Evolutionary conservation across 2,329 filamentous ascomycete species (phyloP).

Genomic region (Macroventuria anomochaeta): DNA sequence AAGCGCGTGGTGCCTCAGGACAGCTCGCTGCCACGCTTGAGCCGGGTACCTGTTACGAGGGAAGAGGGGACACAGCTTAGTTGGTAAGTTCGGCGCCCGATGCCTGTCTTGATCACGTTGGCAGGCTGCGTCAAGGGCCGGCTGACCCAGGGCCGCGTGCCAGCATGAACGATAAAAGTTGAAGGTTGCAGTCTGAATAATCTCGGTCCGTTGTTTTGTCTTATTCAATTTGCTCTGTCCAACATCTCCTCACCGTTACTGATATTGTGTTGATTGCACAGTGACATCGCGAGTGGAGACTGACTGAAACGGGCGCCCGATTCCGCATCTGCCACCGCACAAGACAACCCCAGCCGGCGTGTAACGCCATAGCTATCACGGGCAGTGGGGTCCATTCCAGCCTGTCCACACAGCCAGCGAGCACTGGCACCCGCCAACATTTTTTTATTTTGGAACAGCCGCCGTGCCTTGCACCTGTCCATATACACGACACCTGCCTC

Average conservation of each 20-base stretch:
- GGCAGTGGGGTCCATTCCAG: conserved; percentile 35
- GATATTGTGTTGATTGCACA: not conserved
- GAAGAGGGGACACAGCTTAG: not conserved
- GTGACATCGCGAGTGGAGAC: conserved; percentile 14
- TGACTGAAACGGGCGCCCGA: conserved; percentile 15
- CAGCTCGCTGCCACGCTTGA: conserved; percentile 23
- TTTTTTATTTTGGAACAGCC: conserved; percentile 22
- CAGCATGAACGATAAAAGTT: conserved; percentile 13
- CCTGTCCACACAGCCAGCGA: conserved; percentile 31
- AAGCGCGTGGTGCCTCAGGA: conserved; percentile 19
- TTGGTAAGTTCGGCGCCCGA: not conserved
- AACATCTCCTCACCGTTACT: not conserved
- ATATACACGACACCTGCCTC: conserved; percentile 1
- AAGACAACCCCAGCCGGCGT: conserved; percentile 30
- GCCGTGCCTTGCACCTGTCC: conserved; percentile 18
- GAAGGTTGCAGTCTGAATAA: not conserved
- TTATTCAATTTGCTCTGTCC: not conserved
- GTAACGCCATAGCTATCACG: conserved; percentile 10
- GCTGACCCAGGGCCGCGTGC: conserved; percentile 15
- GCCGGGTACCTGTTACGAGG: conserved; percentile 25
- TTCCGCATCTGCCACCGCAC: conserved; percentile 8
- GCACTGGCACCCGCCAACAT: conserved; percentile 19
- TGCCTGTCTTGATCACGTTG: conserved; percentile 27
- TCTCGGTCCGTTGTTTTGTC: not conserved
- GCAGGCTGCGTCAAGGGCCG: conserved; percentile 13